phyloP scores from a whole-genome alignment of 805 yeast species.

The Ogataea kodamae region DNA sequence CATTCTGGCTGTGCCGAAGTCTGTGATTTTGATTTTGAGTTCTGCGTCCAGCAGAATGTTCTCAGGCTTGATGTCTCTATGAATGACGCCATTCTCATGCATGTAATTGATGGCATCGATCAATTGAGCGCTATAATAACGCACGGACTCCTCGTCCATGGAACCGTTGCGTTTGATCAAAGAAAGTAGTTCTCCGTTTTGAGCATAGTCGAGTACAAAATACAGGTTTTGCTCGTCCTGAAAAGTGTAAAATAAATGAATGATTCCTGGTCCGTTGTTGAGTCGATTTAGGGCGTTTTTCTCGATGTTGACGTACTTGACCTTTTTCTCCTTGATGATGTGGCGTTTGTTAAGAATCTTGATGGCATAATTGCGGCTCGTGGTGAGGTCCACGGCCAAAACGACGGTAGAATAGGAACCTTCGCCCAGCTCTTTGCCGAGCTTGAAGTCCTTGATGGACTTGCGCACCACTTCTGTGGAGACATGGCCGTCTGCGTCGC shows the following conservation, averaged over 20 bases:
- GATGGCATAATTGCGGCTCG: conserved; percentile 65
- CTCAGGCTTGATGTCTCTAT: conserved; percentile 82
- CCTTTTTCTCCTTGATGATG: conserved; percentile 76
- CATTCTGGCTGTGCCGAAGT: conserved; percentile 80
- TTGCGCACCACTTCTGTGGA: conserved; percentile 47
- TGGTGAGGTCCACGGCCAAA: conserved; percentile 73
- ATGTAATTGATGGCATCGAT: conserved; percentile 68
- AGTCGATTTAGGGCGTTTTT: conserved; percentile 74
- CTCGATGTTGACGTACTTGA: conserved; percentile 79
- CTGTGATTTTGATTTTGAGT: conserved; percentile 66
- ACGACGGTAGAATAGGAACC: conserved; percentile 95
- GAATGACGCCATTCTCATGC: conserved; percentile 74
- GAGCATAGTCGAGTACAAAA: conserved; percentile 74
- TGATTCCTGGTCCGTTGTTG: conserved; percentile 56
- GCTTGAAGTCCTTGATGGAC: conserved; percentile 78
- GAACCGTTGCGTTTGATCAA: conserved; percentile 69
- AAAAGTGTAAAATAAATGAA: conserved; percentile 70
- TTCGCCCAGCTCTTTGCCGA: conserved; percentile 87
- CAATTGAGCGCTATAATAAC: conserved; percentile 69
- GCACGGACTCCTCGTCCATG: conserved; percentile 62
- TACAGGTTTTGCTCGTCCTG: conserved; percentile 73
- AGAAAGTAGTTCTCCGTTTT: conserved; percentile 71
- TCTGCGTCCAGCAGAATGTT: conserved; percentile 64
- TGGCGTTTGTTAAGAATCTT: conserved; percentile 75
- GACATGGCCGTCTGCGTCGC: conserved; percentile 46